Conservation (phyloP, 176 grass and related monocot species). For the Triticum timopheevii region DNA sequence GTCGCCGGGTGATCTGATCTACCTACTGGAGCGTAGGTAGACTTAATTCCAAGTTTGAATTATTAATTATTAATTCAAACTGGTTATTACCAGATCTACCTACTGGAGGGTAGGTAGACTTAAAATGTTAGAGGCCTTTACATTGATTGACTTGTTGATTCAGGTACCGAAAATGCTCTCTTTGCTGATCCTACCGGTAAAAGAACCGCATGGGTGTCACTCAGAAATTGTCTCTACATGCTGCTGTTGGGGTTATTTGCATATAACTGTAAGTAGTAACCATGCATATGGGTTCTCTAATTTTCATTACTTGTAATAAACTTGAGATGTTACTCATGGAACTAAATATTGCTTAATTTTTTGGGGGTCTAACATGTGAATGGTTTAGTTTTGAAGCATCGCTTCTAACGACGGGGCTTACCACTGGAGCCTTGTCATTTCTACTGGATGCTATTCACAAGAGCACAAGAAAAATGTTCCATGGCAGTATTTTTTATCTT, state of each 20-base stretch:
- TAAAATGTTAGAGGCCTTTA: neutral
- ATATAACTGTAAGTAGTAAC: constrained; percentile 69
- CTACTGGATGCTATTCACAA: constrained; percentile 55
- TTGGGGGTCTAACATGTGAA: constrained; percentile 80
- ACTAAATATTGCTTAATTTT: neutral
- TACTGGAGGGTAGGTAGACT: constrained; percentile 20
- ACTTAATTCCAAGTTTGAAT: no score
- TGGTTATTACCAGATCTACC: neutral
- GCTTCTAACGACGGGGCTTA: constrained; percentile 67
- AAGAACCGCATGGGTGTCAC: constrained; percentile 82
- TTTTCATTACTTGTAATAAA: neutral
- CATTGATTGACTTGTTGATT: constrained; percentile 29
- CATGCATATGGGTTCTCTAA: neutral
- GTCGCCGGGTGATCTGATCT: no score
- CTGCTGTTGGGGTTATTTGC: constrained; percentile 82
- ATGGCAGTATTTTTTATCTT: constrained; percentile 86
- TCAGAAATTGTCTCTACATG: constrained; percentile 94
- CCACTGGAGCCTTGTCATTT: constrained; percentile 63
- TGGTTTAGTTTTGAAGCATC: constrained; percentile 91
- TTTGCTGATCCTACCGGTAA: constrained; percentile 78
- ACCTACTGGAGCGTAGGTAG: no score
- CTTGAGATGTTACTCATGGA: constrained; percentile 12
- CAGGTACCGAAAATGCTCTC: constrained; percentile 75
- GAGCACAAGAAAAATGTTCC: constrained; percentile 89
- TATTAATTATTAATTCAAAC: neutral